phyloP scores from a whole-genome alignment of 2,329 filamentous ascomycete species.

The Ramularia collo-cygni region DNA sequence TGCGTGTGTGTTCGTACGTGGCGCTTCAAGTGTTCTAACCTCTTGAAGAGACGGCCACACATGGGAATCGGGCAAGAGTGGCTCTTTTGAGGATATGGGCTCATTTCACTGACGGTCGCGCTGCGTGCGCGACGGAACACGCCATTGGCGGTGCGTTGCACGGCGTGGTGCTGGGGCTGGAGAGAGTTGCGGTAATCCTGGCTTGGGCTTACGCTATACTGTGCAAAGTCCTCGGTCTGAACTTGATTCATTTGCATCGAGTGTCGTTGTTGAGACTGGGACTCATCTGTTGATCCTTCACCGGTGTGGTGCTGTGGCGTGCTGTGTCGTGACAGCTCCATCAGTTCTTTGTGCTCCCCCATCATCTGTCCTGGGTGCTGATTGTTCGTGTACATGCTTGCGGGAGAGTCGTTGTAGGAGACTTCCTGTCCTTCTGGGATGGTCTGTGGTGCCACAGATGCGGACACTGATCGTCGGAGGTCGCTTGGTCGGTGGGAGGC shows the following conservation, averaged over 20 bases:
- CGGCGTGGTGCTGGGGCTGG: conserved; percentile 51
- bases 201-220: conserved; percentile 47
- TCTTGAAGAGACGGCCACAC: conserved; percentile 95
- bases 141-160: conserved; percentile 57
- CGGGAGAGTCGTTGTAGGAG: conserved; percentile 70
- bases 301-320: conserved; percentile 84
- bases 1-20: conserved; percentile 99
- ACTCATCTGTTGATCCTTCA: conserved; percentile 62
- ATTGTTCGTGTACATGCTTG: conserved; percentile 68
- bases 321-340: conserved; percentile 79
- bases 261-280: conserved; percentile 32
- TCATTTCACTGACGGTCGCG: conserved; percentile 92
- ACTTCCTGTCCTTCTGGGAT: conserved; percentile 49
- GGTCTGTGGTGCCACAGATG: conserved; percentile 71
- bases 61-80: conserved; percentile 99
- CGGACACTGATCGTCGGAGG: conserved; percentile 82
- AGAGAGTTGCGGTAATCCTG: conserved; percentile 35
- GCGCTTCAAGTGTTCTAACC: conserved; percentile 97
- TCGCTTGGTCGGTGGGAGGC: conserved; percentile 77
- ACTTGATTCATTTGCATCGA: conserved; percentile 51
- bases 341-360: conserved; percentile 69
- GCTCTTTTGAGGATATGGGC: conserved; percentile 93
- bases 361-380: conserved; percentile 50
- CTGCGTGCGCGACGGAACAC: conserved; percentile 86
- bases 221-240: conserved; percentile 63